phyloP scores from a whole-genome alignment of 768 basidiomycete genomes.

The Tulasnella sp. region DNA sequence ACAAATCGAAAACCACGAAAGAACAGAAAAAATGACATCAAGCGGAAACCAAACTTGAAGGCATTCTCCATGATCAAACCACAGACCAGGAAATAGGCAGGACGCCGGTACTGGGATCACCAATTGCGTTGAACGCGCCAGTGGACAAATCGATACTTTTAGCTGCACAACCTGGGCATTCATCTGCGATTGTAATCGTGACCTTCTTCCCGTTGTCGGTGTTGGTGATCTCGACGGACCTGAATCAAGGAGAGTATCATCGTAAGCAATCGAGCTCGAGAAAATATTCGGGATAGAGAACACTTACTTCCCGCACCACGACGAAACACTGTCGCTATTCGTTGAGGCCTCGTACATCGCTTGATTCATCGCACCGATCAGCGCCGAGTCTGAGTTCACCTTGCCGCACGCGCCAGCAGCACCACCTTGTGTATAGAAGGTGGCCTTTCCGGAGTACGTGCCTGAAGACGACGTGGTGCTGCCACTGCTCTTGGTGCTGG shows the following conservation, averaged over 20 bases:
- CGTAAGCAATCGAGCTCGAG: neutral
- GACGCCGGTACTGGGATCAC: conserved; percentile 38
- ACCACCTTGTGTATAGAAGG: conserved; percentile 33
- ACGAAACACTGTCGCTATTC: conserved; percentile 18
- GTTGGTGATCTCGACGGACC: conserved; percentile 28
- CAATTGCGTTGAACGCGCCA: conserved; percentile 55
- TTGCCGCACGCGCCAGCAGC: conserved; percentile 32
- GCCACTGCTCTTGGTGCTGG: neutral
- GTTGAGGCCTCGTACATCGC: conserved; percentile 16
- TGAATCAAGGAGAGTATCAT: neutral
- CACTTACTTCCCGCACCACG: conserved; percentile 27
- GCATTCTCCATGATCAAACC: conserved; percentile 3
- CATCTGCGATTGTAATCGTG: conserved; percentile 30
- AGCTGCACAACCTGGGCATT: conserved; percentile 31
- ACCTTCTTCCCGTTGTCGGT: conserved; percentile 30
- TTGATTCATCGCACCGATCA: conserved; percentile 32
- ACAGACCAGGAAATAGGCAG: conserved; percentile 35
- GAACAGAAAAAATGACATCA: no score
- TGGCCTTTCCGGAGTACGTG: conserved; percentile 23
- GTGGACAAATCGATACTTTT: conserved; percentile 24
- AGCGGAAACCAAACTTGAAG: no score
- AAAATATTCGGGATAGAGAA: neutral
- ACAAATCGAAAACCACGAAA: no score
- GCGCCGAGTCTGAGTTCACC: conserved; percentile 29
- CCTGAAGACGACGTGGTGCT: neutral